Conservation (phyloP, 2,329 filamentous ascomycete genomes). For the Xylaria arbuscula region DNA sequence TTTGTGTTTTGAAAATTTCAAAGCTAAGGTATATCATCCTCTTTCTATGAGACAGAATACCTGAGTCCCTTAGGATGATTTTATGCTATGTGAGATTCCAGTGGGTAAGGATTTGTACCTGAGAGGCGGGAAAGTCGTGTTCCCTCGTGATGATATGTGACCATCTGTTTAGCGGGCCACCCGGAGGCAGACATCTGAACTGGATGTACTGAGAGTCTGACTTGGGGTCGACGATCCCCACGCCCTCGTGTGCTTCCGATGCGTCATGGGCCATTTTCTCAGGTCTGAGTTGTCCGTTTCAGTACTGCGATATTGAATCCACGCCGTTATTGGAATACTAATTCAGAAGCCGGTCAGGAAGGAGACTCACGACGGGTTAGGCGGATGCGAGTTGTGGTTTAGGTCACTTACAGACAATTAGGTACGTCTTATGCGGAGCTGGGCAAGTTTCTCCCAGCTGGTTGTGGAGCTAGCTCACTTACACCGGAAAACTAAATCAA, state of each 20-base stretch:
- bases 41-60: background rate
- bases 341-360: no score
- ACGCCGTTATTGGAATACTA: background rate
- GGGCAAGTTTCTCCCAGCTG: background rate
- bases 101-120: conserved; percentile 62
- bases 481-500: background rate
- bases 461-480: background rate
- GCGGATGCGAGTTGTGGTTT: no score
- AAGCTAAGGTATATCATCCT: background rate
- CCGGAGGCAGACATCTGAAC: conserved; percentile 63
- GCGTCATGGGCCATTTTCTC: conserved; percentile 40
- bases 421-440: background rate
- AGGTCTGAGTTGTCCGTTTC: background rate
- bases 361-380: no score
- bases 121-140: conserved; percentile 92
- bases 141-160: conserved; percentile 83
- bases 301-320: background rate
- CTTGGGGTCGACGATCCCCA: conserved; percentile 54
- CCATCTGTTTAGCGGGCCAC: conserved; percentile 80
- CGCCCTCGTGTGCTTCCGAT: conserved; percentile 36
- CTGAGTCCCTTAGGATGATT: background rate
- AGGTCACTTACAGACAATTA: background rate
- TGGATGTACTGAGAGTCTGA: conserved; percentile 64
- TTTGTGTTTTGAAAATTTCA: background rate
- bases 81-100: no score